Evolutionary conservation across 139 green algal genomes (phyloP).

Genomic region (Chlorella sp.): DNA sequence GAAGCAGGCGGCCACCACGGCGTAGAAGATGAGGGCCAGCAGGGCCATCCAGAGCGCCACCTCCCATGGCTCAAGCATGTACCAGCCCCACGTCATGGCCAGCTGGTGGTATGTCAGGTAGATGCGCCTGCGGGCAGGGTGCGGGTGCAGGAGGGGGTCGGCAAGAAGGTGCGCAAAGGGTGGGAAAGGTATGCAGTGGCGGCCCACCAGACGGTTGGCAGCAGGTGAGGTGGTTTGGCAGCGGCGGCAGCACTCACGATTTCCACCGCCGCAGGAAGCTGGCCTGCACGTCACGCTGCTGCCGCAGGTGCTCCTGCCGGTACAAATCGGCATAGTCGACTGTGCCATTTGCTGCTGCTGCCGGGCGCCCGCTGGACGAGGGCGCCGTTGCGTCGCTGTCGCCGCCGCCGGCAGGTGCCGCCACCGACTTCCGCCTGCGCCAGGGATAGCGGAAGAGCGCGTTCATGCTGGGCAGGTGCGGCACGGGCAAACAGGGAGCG

Average conservation of each 20-base stretch:
- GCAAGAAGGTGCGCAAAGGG: background rate
- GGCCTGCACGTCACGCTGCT: conserved; percentile 26
- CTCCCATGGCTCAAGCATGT: conserved; percentile 52
- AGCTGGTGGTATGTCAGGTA: conserved; percentile 32
- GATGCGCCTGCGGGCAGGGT: conserved; percentile 2
- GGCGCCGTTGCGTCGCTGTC: background rate
- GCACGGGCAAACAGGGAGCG: no score
- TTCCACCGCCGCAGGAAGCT: conserved; percentile 22
- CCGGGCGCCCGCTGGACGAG: background rate
- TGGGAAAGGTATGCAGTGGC: no score
- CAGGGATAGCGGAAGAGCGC: background rate
- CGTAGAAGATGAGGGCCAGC: background rate
- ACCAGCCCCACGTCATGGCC: conserved; percentile 33
- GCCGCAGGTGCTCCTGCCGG: background rate
- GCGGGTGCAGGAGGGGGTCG: background rate
- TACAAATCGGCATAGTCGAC: conserved; percentile 23
- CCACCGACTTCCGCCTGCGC: conserved; percentile 17
- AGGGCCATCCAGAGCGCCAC: conserved; percentile 27
- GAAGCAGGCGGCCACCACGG: conserved; percentile 16
- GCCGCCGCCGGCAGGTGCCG: background rate
- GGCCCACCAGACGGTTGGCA: background rate
- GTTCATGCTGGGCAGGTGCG: background rate
- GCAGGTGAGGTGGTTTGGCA: no score
- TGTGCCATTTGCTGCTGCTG: background rate
- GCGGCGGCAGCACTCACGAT: background rate